Evolutionary conservation across 2,329 filamentous ascomycete species (phyloP).

Genomic region (Orbilia quercus): DNA sequence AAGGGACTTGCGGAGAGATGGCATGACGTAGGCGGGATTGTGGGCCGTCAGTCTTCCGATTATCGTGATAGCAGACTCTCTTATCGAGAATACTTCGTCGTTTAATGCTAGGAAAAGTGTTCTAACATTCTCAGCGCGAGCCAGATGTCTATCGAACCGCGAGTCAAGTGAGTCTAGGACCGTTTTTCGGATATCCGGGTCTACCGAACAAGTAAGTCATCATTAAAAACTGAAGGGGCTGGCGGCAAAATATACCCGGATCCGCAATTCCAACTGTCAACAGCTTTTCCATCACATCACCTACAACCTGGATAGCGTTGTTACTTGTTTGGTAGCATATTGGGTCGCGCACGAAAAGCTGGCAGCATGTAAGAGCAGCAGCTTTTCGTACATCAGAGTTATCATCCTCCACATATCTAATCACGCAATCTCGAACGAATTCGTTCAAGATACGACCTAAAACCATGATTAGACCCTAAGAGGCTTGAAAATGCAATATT

Average conservation of each 20-base stretch:
- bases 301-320: conserved; percentile 95
- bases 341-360: conserved; percentile 94
- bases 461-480: conserved; percentile 4
- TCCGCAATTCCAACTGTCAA: conserved; percentile 95
- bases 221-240: neutral
- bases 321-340: conserved; percentile 98
- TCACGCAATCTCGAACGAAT: conserved; percentile 96
- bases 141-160: conserved; percentile 95
- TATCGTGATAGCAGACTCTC: conserved; percentile 94
- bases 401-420: conserved; percentile 97
- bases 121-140: conserved; percentile 95
- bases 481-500: neutral
- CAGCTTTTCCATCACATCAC: conserved; percentile 96
- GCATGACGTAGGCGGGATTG: conserved; percentile 97
- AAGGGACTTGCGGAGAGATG: conserved; percentile 90
- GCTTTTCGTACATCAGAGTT: conserved; percentile 93
- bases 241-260: conserved; percentile 63
- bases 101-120: conserved; percentile 95
- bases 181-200: conserved; percentile 86
- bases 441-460: conserved; percentile 89
- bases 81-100: conserved; percentile 90
- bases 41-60: conserved; percentile 90
- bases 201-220: conserved; percentile 61
- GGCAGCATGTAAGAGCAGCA: conserved; percentile 94
- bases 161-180: conserved; percentile 90